phyloP scores from a whole-genome alignment of 805 yeast genomes.

The Pichia gijzeniarum region DNA sequence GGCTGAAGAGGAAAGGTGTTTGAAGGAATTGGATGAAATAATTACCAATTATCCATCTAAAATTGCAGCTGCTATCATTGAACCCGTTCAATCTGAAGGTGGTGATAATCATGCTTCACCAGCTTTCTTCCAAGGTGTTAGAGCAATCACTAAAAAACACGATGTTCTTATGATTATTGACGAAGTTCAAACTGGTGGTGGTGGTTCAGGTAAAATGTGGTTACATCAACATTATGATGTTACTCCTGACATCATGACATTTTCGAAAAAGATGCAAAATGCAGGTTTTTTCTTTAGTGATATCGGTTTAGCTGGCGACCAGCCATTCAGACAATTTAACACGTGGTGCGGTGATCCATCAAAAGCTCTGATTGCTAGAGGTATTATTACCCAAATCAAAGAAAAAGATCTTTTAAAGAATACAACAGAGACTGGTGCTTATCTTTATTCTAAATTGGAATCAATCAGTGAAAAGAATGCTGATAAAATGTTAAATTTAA shows the following conservation, averaged over 20 bases:
- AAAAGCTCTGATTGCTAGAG: slow-evolving; percentile 55
- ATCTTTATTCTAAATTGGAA: slow-evolving; percentile 40
- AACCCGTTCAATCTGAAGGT: slow-evolving; percentile 69
- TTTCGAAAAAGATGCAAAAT: slow-evolving; percentile 66
- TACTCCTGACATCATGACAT: slow-evolving; percentile 61
- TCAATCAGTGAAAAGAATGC: slow-evolving; percentile 31
- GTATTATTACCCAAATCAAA: slow-evolving; percentile 49
- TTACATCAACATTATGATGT: slow-evolving; percentile 65
- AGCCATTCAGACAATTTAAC: slow-evolving; percentile 65
- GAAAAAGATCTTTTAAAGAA: slow-evolving; percentile 43
- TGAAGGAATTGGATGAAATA: slow-evolving; percentile 37
- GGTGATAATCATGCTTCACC: slow-evolving; percentile 69
- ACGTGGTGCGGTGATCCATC: slow-evolving; percentile 79
- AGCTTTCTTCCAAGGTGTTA: slow-evolving; percentile 53
- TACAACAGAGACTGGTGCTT: slow-evolving; percentile 48
- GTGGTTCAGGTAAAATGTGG: slow-evolving; percentile 69
- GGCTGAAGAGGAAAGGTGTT: slow-evolving; percentile 42
- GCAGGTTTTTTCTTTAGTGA: slow-evolving; percentile 66
- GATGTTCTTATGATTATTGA: slow-evolving; percentile 58
- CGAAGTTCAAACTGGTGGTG: slow-evolving; percentile 73
- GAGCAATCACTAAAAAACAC: slow-evolving; percentile 52
- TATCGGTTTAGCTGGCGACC: slow-evolving; percentile 50
- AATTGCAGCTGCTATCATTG: slow-evolving; percentile 49
- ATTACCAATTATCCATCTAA: slow-evolving; percentile 35
- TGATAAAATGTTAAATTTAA: slow-evolving; percentile 38